phyloP scores from a whole-genome alignment of 2,329 filamentous ascomycete genomes.

The Colletotrichum cuscutae region DNA sequence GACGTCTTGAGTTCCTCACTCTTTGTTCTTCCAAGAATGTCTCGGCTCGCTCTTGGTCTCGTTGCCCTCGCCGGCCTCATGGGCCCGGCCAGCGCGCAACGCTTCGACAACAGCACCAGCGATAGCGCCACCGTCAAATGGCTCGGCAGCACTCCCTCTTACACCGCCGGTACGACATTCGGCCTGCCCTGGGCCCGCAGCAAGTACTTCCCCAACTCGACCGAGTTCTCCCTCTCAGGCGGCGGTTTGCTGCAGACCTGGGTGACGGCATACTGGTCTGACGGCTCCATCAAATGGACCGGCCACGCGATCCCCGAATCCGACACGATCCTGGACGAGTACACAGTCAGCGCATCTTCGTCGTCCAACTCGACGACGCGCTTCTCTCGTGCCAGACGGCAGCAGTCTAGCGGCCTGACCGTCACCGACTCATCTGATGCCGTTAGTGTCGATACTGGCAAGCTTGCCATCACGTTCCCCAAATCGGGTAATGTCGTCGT shows the following conservation, averaged over 20 bases:
- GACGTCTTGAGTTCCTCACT: neutral
- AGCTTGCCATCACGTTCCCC: constrained; percentile 53
- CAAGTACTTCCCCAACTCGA: constrained; percentile 48
- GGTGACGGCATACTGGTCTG: constrained; percentile 68
- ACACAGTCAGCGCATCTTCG: constrained; percentile 45
- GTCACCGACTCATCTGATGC: constrained; percentile 36
- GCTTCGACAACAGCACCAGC: constrained; percentile 21
- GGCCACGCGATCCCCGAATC: constrained; percentile 63
- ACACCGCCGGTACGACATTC: constrained; percentile 52
- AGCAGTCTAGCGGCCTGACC: constrained; percentile 41
- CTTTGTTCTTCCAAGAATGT: constrained; percentile 21
- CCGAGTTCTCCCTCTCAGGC: constrained; percentile 46
- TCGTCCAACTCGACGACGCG: constrained; percentile 38
- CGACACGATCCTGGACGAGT: constrained; percentile 51
- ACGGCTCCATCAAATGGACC: constrained; percentile 71
- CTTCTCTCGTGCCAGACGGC: constrained; percentile 36
- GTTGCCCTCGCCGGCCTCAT: constrained; percentile 31
- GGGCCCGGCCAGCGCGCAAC: constrained; percentile 22
- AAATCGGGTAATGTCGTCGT: constrained; percentile 53
- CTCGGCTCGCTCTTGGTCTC: constrained; percentile 25
- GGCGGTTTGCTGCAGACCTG: constrained; percentile 57
- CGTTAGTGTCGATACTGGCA: constrained; percentile 56
- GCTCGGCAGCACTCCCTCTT: constrained; percentile 50
- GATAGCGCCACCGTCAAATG: constrained; percentile 45
- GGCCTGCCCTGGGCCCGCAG: constrained; percentile 56